Percentiles rank a stretch among this genome's conserved stretches.
Evolutionary conservation across 495 filamentous ascomycete species (phyloP).

Genomic region (Talaromyces liani): DNA sequence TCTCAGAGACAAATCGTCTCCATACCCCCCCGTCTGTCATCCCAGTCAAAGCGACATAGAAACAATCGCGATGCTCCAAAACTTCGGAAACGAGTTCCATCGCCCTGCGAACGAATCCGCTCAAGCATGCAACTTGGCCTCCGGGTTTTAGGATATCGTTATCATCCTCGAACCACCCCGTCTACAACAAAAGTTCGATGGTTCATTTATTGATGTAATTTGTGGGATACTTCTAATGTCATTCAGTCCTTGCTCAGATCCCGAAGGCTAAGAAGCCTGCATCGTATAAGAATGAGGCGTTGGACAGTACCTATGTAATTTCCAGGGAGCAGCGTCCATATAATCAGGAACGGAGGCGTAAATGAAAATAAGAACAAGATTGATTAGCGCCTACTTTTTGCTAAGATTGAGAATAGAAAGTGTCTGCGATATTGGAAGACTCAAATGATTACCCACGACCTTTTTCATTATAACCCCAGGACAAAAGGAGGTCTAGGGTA

Average conservation of each 20-base stretch:
- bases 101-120: not conserved
- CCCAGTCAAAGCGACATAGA: not conserved
- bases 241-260: no score
- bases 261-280: no score
- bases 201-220: not conserved
- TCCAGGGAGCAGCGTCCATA: no score
- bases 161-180: not conserved
- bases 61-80: not conserved
- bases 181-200: not conserved
- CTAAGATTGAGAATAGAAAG: no score
- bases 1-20: not conserved
- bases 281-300: not conserved
- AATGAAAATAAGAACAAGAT: no score
- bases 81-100: not conserved
- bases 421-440: no score
- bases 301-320: not conserved
- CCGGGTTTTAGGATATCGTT: not conserved
- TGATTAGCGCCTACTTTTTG: no score
- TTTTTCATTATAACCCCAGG: no score
- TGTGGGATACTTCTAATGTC: not conserved
- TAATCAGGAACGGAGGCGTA: no score
- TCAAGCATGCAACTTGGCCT: not conserved
- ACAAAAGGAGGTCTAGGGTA: no score
- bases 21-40: not conserved
- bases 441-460: no score